These are phyloP conservation scores for Rehmannia glutinosa DNA, from an alignment of 257 asterid species.

Conservation along the genomic window DNA sequence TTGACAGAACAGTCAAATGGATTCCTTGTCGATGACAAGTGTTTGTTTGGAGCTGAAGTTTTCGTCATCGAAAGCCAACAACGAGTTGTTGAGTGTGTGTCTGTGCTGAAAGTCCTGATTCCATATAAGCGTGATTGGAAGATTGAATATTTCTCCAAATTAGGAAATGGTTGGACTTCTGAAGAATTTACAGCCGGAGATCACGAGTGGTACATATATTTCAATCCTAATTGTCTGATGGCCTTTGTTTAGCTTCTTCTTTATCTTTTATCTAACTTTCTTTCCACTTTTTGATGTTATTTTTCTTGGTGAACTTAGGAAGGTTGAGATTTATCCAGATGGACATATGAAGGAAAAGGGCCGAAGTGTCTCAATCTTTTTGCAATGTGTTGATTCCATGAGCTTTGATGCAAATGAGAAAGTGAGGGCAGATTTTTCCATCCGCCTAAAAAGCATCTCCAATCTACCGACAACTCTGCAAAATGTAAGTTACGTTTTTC, in stretches of 20 bases:
- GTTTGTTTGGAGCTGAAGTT: constrained; percentile 21
- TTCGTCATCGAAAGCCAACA: not conserved
- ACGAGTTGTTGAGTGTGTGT: not conserved
- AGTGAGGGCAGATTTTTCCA: not conserved
- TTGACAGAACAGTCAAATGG: constrained; percentile 17
- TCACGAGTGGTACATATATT: not conserved
- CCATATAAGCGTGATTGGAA: not conserved
- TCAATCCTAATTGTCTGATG: not conserved
- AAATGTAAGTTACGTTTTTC: too few relatives aligned
- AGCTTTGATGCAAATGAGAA: not conserved
- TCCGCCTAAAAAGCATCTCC: not conserved
- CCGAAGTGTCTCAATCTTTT: not conserved
- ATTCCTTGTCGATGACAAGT: constrained; percentile 3
- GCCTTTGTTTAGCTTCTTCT: too few relatives aligned
- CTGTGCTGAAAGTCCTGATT: not conserved
- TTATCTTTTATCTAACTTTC: not conserved
- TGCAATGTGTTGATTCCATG: not conserved
- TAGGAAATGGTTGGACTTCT: not conserved
- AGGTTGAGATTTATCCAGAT: not conserved
- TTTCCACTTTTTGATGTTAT: not conserved
- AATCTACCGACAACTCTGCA: too few relatives aligned
- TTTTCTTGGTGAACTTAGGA: not conserved
- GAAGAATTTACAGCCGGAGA: not conserved
- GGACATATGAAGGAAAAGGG: not conserved
- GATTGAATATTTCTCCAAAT: not conserved